Evolutionary conservation across 805 yeast genomes (phyloP).

Genomic region (Schwanniomyces yamadae): DNA sequence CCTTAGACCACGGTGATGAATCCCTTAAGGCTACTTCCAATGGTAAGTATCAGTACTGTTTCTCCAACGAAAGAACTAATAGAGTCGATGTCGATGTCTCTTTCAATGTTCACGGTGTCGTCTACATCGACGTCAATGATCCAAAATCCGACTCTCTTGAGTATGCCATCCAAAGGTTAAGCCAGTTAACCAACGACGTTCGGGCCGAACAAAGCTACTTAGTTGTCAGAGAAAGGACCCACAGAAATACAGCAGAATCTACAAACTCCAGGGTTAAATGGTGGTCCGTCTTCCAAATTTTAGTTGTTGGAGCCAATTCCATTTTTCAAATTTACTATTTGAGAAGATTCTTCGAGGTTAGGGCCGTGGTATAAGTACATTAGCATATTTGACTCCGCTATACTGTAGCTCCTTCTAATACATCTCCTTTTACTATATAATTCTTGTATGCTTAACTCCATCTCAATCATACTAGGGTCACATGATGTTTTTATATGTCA

Average conservation of each 20-base stretch:
- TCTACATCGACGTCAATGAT: slow-evolving; percentile 77
- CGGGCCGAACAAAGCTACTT: slow-evolving; percentile 91
- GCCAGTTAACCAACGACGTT: slow-evolving; percentile 77
- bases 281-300: slow-evolving; percentile 93
- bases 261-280: slow-evolving; percentile 96
- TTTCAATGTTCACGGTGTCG: slow-evolving; percentile 91
- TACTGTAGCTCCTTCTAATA: slow-evolving; percentile 1
- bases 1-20: slow-evolving; percentile 79
- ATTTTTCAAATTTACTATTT: slow-evolving; percentile 91
- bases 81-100: slow-evolving; percentile 84
- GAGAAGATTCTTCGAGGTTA: slow-evolving; percentile 93
- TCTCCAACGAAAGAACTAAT: slow-evolving; percentile 78
- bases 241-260: slow-evolving; percentile 97
- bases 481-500: too few species aligned
- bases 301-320: slow-evolving; percentile 83
- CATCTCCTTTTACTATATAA: neutral
- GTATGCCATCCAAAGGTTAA: slow-evolving; percentile 72
- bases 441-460: slow-evolving; percentile 1
- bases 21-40: slow-evolving; percentile 58
- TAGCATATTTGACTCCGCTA: neutral
- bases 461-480: neutral
- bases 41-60: slow-evolving; percentile 87
- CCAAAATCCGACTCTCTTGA: slow-evolving; percentile 79
- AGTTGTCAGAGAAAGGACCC: slow-evolving; percentile 94
- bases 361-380: slow-evolving; percentile 63